Conservation (phyloP, 2,329 filamentous ascomycete genomes). For the Fusarium secorum region DNA sequence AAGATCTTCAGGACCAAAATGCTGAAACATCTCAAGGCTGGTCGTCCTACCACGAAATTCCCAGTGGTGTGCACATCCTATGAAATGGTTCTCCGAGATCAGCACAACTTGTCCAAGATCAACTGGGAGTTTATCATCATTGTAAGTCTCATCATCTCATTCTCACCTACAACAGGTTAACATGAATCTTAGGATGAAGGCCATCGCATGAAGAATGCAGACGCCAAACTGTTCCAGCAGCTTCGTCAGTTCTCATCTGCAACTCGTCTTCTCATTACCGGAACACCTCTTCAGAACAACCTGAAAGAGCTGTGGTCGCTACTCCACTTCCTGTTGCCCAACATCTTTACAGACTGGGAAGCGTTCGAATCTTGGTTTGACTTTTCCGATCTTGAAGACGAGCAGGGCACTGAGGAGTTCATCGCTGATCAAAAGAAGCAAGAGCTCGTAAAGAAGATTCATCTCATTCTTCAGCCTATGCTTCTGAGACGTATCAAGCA, state of each 20-base stretch:
- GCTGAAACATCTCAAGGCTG: slow-evolving; percentile 70
- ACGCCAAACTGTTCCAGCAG: slow-evolving; percentile 89
- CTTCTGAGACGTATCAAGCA: slow-evolving; percentile 88
- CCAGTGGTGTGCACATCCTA: slow-evolving; percentile 95
- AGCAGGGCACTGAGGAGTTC: slow-evolving; percentile 78
- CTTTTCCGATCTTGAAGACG: slow-evolving; percentile 89
- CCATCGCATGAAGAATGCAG: slow-evolving; percentile 95
- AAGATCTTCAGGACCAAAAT: slow-evolving; percentile 77
- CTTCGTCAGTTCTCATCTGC: slow-evolving; percentile 88
- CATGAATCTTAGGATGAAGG: slow-evolving; percentile 76
- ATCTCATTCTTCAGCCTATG: slow-evolving; percentile 91
- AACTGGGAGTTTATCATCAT: slow-evolving; percentile 99
- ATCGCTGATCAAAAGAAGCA: slow-evolving; percentile 75
- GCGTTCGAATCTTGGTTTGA: slow-evolving; percentile 98
- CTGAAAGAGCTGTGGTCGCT: slow-evolving; percentile 94
- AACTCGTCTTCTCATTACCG: slow-evolving; percentile 90
- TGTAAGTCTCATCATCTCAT: slow-evolving; percentile 53
- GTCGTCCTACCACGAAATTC: slow-evolving; percentile 70
- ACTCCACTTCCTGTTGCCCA: slow-evolving; percentile 89
- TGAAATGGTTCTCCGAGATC: slow-evolving; percentile 93
- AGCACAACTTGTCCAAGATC: slow-evolving; percentile 80
- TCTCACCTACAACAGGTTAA: slow-evolving; percentile 26
- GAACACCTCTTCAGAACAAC: slow-evolving; percentile 95
- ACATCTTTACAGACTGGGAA: slow-evolving; percentile 91
- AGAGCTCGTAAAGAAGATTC: slow-evolving; percentile 73